A percentile compares a stretch with the other conserved stretches of the same genome.
Evolutionary conservation across 495 filamentous ascomycete species (phyloP).

Genomic region (Staphylotrichum tortipilum): DNA sequence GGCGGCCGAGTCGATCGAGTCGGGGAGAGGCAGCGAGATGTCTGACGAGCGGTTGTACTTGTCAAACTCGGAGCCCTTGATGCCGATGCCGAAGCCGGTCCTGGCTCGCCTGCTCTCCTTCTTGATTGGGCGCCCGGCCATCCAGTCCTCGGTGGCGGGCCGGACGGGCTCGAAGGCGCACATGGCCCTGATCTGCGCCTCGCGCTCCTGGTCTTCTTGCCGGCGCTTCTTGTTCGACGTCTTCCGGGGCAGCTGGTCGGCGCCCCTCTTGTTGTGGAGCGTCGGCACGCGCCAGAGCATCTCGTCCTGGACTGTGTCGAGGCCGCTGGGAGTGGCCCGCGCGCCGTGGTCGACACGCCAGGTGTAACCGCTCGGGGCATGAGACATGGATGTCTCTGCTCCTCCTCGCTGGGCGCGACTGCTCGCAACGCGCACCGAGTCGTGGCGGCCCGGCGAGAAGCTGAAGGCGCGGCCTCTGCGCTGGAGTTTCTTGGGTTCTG

Average conservation of each 20-base stretch:
- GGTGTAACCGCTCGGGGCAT: too few species aligned
- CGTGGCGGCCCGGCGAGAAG: constrained; percentile 45
- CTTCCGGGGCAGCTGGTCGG: constrained; percentile 51
- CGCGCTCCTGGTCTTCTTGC: constrained; percentile 61
- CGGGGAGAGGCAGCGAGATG: constrained; percentile 60
- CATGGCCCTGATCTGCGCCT: constrained; percentile 83
- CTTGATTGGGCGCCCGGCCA: constrained; percentile 42
- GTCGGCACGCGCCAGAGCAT: constrained; percentile 53
- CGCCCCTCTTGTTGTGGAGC: constrained; percentile 51
- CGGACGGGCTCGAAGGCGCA: constrained; percentile 59
- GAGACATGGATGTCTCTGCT: constrained; percentile 19
- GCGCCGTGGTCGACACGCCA: constrained; percentile 26
- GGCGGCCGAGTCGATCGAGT: constrained; percentile 64
- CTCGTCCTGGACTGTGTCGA: constrained; percentile 26
- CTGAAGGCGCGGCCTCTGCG: constrained; percentile 42
- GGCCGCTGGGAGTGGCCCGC: constrained; percentile 13
- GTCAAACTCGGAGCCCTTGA: constrained; percentile 38
- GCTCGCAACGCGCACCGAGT: constrained; percentile 33
- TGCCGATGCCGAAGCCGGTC: constrained; percentile 34
- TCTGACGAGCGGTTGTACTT: constrained; percentile 59
- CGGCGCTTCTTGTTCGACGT: constrained; percentile 70
- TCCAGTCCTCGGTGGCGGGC: constrained; percentile 44
- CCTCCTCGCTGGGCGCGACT: constrained; percentile 21
- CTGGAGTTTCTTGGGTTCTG: constrained; percentile 39
- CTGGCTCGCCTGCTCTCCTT: constrained; percentile 56